phyloP scores from a whole-genome alignment of 371 early-diverging fungal genomes.

The Catenaria anguillulae region DNA sequence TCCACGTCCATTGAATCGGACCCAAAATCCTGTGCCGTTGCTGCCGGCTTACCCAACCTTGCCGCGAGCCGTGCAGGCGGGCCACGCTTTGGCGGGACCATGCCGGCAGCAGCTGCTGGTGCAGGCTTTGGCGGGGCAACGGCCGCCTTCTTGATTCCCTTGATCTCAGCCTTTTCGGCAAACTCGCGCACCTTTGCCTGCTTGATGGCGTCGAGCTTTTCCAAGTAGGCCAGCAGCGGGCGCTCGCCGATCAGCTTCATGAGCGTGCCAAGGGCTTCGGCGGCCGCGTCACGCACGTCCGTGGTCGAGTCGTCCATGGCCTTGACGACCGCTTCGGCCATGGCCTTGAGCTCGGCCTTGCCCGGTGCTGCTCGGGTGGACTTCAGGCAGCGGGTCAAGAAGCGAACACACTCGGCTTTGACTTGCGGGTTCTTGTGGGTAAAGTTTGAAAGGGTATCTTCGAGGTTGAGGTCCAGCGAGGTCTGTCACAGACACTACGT shows the following conservation, averaged over 20 bases:
- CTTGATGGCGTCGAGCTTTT: slow-evolving; percentile 74
- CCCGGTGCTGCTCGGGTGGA: slow-evolving; percentile 45
- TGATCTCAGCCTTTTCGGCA: slow-evolving; percentile 61
- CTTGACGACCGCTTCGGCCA: slow-evolving; percentile 54
- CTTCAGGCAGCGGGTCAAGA: slow-evolving; percentile 54
- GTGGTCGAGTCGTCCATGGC: slow-evolving; percentile 73
- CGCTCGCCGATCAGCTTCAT: slow-evolving; percentile 75
- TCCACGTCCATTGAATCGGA: neutral
- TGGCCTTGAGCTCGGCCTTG: slow-evolving; percentile 61
- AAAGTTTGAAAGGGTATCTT: slow-evolving; percentile 49
- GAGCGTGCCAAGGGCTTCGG: slow-evolving; percentile 76
- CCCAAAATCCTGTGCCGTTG: neutral
- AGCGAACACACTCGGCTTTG: slow-evolving; percentile 51
- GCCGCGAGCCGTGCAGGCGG: neutral
- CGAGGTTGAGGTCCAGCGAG: slow-evolving; percentile 39
- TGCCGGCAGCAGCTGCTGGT: slow-evolving; percentile 10
- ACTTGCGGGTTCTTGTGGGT: slow-evolving; percentile 88
- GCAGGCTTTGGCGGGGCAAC: slow-evolving; percentile 11
- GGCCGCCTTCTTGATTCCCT: slow-evolving; percentile 7
- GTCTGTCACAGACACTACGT: slow-evolving; percentile 11
- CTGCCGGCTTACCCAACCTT: neutral
- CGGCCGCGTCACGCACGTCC: slow-evolving; percentile 68
- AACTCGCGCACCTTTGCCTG: slow-evolving; percentile 71
- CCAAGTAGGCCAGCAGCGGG: slow-evolving; percentile 48
- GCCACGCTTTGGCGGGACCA: neutral